phyloP scores from a whole-genome alignment of 495 filamentous ascomycete genomes.

The Bathelium albidoporum region DNA sequence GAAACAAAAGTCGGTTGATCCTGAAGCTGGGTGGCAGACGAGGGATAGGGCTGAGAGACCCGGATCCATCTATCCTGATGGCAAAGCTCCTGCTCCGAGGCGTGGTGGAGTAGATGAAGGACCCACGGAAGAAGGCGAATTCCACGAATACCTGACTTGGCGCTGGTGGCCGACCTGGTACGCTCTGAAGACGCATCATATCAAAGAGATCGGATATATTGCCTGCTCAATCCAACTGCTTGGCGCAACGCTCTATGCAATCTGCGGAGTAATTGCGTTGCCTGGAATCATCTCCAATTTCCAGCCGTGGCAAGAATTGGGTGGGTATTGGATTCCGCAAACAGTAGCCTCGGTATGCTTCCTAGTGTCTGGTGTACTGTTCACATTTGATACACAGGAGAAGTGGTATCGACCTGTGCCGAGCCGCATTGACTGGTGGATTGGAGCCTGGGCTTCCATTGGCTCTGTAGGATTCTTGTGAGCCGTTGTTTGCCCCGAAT shows the following conservation, averaged over 20 bases:
- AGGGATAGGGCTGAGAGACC: conserved; percentile 5
- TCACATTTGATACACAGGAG: conserved; percentile 16
- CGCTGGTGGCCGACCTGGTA: conserved; percentile 21
- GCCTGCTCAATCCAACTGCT: conserved; percentile 13
- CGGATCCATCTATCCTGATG: conserved; percentile 8
- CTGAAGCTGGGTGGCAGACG: conserved; percentile 11
- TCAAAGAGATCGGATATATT: conserved; percentile 18
- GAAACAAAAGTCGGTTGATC: conserved; percentile 8
- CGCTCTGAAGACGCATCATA: conserved; percentile 11
- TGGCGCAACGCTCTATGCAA: conserved; percentile 13
- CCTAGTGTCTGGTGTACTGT: conserved; percentile 9
- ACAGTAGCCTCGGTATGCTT: conserved; percentile 16
- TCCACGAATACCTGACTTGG: conserved; percentile 12
- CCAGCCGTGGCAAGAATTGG: conserved; percentile 7
- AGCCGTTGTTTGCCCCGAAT: background rate
- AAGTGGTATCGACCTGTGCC: conserved; percentile 16
- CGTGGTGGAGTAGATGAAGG: conserved; percentile 13
- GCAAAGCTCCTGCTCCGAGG: conserved; percentile 12
- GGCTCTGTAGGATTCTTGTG: conserved; percentile 17
- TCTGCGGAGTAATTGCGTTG: conserved; percentile 10
- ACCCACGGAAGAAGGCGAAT: conserved; percentile 10
- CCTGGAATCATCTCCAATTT: conserved; percentile 13
- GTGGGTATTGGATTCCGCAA: conserved; percentile 18
- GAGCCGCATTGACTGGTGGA: conserved; percentile 14
- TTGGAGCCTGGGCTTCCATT: conserved; percentile 12